Evolutionary conservation across 441 rosid genomes (phyloP).

Genomic region (Brassica balearica): DNA sequence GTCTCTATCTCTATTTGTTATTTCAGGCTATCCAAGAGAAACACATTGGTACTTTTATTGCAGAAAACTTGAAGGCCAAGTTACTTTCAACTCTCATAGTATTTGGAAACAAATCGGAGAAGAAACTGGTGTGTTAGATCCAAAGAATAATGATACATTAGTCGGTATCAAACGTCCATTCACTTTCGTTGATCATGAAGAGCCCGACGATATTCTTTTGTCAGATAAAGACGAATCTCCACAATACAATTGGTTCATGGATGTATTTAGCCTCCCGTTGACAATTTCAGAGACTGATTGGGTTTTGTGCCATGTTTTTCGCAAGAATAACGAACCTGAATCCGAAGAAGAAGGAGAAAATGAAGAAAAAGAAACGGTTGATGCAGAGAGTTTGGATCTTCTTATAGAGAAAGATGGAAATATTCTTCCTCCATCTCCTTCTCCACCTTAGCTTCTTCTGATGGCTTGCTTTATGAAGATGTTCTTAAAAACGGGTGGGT

Average conservation of each 20-base stretch:
- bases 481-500: background rate
- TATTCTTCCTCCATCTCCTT: conserved; percentile 25
- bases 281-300: conserved; percentile 13
- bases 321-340: conserved; percentile 16
- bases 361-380: conserved; percentile 1
- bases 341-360: background rate
- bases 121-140: conserved; percentile 27
- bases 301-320: conserved; percentile 29
- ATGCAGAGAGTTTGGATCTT: conserved; percentile 9
- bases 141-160: conserved; percentile 8
- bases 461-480: conserved; percentile 1
- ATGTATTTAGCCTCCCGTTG: conserved; percentile 29
- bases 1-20: conserved; percentile 19
- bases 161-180: conserved; percentile 32
- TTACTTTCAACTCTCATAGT: conserved; percentile 39
- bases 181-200: conserved; percentile 17
- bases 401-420: background rate
- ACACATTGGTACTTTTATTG: conserved; percentile 56
- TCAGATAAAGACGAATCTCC: conserved; percentile 24
- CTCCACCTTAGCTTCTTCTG: conserved; percentile 27
- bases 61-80: conserved; percentile 1
- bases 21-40: conserved; percentile 41
- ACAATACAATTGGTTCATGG: conserved; percentile 33
- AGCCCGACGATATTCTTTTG: background rate
- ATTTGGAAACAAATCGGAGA: conserved; percentile 39